Percentiles rank a stretch among this genome's conserved stretches.
phyloP scores from a whole-genome alignment of 208 protist species.

The Acanthamoeba triangularis region DNA sequence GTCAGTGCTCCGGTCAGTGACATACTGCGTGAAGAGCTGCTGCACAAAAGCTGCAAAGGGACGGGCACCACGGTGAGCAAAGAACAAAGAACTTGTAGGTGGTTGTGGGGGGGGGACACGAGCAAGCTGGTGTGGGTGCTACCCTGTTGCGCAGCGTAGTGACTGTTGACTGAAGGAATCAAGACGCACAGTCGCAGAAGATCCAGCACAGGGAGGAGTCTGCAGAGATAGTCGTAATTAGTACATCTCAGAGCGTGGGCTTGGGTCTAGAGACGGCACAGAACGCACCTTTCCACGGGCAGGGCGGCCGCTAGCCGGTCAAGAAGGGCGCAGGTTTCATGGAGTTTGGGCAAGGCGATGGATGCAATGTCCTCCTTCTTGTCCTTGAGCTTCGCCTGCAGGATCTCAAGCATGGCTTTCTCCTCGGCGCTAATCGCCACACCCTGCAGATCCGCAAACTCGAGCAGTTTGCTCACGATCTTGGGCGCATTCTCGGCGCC shows the following conservation, averaged over 20 bases:
- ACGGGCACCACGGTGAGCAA: neutral
- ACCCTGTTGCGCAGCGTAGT: conserved; percentile 23
- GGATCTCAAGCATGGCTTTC: neutral
- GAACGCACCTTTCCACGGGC: conserved; percentile 24
- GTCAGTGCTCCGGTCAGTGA: neutral
- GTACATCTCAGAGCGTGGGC: neutral
- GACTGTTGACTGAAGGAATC: conserved; percentile 48
- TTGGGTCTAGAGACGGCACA: neutral
- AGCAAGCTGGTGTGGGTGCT: neutral
- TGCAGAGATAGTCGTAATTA: too few relatives aligned
- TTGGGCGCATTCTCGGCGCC: conserved; percentile 73
- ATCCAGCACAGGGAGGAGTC: conserved; percentile 45
- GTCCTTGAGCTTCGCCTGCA: neutral
- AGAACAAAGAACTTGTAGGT: neutral
- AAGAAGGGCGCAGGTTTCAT: neutral
- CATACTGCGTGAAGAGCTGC: conserved; percentile 10
- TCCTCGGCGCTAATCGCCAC: neutral
- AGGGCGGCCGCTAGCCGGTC: neutral
- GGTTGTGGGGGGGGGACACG: neutral
- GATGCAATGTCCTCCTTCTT: conserved; percentile 30
- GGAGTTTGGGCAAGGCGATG: neutral
- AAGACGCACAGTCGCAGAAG: conserved; percentile 36
- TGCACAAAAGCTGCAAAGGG: neutral
- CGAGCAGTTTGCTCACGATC: conserved; percentile 56
- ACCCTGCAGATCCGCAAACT: conserved; percentile 1